Evolutionary conservation across 805 yeast genomes (phyloP).

Genomic region (Kuraishia cidri): DNA sequence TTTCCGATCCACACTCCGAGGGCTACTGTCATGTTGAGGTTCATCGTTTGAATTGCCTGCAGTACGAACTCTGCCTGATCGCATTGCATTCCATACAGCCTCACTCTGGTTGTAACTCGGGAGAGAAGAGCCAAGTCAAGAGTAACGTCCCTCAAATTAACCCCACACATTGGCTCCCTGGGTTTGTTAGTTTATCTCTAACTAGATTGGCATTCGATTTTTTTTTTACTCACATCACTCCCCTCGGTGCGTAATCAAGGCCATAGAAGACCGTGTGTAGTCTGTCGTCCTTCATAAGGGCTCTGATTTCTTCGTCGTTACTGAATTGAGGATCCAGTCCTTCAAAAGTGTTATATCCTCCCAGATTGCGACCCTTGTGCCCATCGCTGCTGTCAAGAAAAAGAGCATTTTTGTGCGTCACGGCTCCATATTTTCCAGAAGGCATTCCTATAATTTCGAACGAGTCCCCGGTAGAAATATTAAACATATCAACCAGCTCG

Average conservation of each 20-base stretch:
- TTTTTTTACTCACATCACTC: constrained; percentile 28
- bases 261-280: constrained; percentile 40
- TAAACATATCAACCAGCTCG: too few relatives aligned
- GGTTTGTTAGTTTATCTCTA: not conserved
- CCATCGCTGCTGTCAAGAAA: too few relatives aligned
- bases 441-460: too few relatives aligned
- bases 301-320: constrained; percentile 23
- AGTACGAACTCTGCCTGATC: constrained; percentile 42
- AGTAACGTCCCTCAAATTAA: constrained; percentile 34
- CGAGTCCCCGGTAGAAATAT: too few relatives aligned
- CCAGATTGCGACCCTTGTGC: too few relatives aligned
- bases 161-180: constrained; percentile 42
- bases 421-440: too few relatives aligned
- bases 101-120: constrained; percentile 45
- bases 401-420: too few relatives aligned
- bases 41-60: constrained; percentile 39
- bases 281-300: constrained; percentile 23
- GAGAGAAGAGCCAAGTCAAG: constrained; percentile 51
- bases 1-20: constrained; percentile 57
- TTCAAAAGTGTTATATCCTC: too few relatives aligned
- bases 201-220: not conserved
- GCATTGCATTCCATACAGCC: constrained; percentile 57
- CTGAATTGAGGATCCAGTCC: too few relatives aligned
- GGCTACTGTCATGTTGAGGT: constrained; percentile 45
- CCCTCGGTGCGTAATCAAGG: constrained; percentile 49